Percentiles rank a stretch among this genome's conserved stretches.
These are phyloP conservation scores for Hymenoscyphus repandus DNA, from an alignment of 2,329 filamentous ascomycete species.

Conservation along the genomic window DNA sequence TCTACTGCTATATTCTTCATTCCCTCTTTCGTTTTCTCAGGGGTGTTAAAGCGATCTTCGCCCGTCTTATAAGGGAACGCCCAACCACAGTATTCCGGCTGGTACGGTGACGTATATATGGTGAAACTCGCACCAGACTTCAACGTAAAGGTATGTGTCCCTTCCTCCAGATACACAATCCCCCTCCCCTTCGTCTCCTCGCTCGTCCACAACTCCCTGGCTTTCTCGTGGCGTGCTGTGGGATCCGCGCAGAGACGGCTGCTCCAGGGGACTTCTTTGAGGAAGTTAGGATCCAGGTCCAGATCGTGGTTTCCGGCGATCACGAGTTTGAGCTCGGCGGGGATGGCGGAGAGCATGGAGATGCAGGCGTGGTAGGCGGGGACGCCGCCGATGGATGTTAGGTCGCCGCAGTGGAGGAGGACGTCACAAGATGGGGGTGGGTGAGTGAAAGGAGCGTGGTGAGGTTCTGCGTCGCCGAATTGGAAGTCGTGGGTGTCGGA, in stretches of 20 bases:
- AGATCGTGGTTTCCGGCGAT: slow-evolving; percentile 61
- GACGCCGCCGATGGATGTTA: slow-evolving; percentile 31
- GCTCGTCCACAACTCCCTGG: slow-evolving; percentile 22
- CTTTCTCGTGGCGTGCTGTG: slow-evolving; percentile 10
- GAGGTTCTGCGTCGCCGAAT: slow-evolving; percentile 15
- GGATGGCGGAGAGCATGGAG: slow-evolving; percentile 30
- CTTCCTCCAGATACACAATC: slow-evolving; percentile 31
- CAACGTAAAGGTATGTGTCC: slow-evolving; percentile 28
- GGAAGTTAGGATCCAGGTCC: slow-evolving; percentile 41
- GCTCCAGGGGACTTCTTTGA: slow-evolving; percentile 3
- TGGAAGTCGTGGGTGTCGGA: slow-evolving; percentile 28
- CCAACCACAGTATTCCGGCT: slow-evolving; percentile 28
- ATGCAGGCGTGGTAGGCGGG: slow-evolving; percentile 30
- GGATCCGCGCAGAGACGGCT: slow-evolving; percentile 6
- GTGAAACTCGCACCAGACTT: slow-evolving; percentile 27
- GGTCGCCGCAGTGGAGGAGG: slow-evolving; percentile 36
- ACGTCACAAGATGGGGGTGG: slow-evolving; percentile 31
- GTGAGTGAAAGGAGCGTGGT: slow-evolving; percentile 4
- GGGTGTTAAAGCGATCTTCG: slow-evolving; percentile 28
- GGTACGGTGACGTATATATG: slow-evolving; percentile 32
- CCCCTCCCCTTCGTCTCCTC: slow-evolving; percentile 22
- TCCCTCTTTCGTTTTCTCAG: slow-evolving; percentile 10
- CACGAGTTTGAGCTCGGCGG: slow-evolving; percentile 53
- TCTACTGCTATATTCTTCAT: slow-evolving; percentile 17
- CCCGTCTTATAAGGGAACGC: slow-evolving; percentile 29